These are phyloP conservation scores for Solanum etuberosum DNA, from an alignment of 257 asterid genomes.

Conservation along the genomic window DNA sequence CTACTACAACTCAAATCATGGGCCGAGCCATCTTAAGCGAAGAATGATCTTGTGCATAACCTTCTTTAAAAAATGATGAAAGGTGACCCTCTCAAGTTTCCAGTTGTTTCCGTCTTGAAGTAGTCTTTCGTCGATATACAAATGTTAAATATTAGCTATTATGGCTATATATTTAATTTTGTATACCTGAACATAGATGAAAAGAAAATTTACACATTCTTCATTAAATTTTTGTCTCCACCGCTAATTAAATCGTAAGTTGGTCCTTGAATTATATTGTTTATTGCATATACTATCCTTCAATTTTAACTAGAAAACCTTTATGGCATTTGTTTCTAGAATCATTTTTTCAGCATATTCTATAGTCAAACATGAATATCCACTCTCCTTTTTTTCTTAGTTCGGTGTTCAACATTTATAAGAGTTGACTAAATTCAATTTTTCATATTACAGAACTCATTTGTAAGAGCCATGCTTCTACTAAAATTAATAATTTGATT, in stretches of 20 bases:
- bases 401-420: fast-evolving
- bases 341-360: neutral
- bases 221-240: too few species aligned
- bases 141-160: too few species aligned
- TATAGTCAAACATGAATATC: neutral
- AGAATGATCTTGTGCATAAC: too few species aligned
- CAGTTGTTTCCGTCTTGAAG: too few species aligned
- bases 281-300: neutral
- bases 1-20: too few species aligned
- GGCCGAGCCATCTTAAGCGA: neutral
- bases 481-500: neutral
- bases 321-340: neutral
- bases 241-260: too few species aligned
- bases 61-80: too few species aligned
- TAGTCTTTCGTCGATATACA: too few species aligned
- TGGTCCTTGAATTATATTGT: neutral
- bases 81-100: too few species aligned
- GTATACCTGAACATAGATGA: too few species aligned
- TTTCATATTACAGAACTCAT: neutral
- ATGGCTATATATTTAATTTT: too few species aligned
- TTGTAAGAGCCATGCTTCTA: fast-evolving
- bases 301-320: neutral
- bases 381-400: neutral
- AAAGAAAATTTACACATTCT: too few species aligned
- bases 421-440: fast-evolving